These are phyloP conservation scores for Vitis hybrid DNA, from an alignment of 177 flowering plant genomes.

Conservation along the genomic window DNA sequence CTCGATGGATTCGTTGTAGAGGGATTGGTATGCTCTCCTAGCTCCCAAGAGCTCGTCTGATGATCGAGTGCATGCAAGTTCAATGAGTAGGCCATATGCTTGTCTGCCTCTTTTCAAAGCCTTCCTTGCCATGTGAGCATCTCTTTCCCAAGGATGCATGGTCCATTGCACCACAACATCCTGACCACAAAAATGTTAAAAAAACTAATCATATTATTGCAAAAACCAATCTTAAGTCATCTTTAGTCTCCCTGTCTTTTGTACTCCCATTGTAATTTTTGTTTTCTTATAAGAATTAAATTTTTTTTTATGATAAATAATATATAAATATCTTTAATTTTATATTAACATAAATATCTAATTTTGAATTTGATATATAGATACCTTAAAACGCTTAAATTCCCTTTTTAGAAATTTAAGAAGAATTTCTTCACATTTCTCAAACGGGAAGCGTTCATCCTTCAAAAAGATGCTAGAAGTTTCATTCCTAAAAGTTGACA, in stretches of 20 bases:
- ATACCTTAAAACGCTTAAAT: slow-evolving; percentile 67
- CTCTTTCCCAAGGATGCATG: slow-evolving; percentile 90
- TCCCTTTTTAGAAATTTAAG: slow-evolving; percentile 51
- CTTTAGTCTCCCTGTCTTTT: too few relatives aligned
- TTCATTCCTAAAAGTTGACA: too few relatives aligned
- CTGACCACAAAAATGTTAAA: slow-evolving; percentile 22
- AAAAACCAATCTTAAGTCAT: not conserved
- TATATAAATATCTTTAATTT: too few relatives aligned
- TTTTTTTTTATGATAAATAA: too few relatives aligned
- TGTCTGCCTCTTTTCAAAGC: slow-evolving; percentile 44
- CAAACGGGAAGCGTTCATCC: slow-evolving; percentile 49
- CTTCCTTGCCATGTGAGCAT: slow-evolving; percentile 61
- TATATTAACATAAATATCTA: not conserved
- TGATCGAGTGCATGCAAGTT: slow-evolving; percentile 74
- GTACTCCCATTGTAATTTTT: too few relatives aligned
- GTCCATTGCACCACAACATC: slow-evolving; percentile 70
- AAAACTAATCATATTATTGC: not conserved
- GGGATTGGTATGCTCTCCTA: slow-evolving; percentile 78
- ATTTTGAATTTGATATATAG: not conserved
- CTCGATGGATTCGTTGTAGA: slow-evolving; percentile 71
- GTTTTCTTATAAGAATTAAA: too few relatives aligned
- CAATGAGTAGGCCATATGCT: slow-evolving; percentile 44
- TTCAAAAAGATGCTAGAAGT: too few relatives aligned
- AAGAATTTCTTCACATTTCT: slow-evolving; percentile 49
- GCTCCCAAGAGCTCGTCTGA: slow-evolving; percentile 77